A percentile compares a stretch with the other conserved stretches of the same genome.
Conservation (phyloP, 106 monocot genomes). For the Dioscorea zingiberensis region DNA sequence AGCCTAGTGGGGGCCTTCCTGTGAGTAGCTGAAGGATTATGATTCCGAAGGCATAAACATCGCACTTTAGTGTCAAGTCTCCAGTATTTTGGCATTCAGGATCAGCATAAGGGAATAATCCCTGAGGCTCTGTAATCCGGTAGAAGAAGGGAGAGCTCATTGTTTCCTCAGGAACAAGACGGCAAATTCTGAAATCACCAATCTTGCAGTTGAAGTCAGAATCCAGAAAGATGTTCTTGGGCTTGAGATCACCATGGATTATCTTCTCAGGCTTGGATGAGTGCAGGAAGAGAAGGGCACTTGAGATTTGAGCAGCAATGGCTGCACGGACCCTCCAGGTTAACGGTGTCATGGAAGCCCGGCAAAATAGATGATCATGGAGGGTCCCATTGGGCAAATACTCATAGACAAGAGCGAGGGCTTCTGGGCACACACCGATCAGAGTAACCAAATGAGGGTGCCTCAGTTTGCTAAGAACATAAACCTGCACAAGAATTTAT, state of each 20-base stretch:
- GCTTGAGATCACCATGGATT: slow-evolving; percentile 76
- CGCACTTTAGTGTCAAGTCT: slow-evolving; percentile 42
- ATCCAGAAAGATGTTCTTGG: slow-evolving; percentile 62
- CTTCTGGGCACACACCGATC: slow-evolving; percentile 65
- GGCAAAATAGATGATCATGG: slow-evolving; percentile 35
- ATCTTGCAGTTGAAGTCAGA: slow-evolving; percentile 54
- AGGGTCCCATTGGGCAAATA: slow-evolving; percentile 73
- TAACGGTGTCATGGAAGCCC: slow-evolving; percentile 16
- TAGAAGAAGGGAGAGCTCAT: slow-evolving; percentile 18
- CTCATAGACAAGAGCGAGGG: slow-evolving; percentile 61
- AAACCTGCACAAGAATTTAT: slow-evolving; percentile 27
- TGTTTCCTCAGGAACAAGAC: slow-evolving; percentile 27
- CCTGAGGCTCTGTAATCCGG: slow-evolving; percentile 21
- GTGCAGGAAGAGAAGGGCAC: slow-evolving; percentile 67
- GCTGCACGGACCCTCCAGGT: slow-evolving; percentile 48
- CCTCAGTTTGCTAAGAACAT: slow-evolving; percentile 54
- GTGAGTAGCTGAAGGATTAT: slow-evolving; percentile 70
- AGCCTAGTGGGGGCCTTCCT: slow-evolving; percentile 39
- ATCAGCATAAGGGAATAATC: slow-evolving; percentile 41
- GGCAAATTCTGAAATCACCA: slow-evolving; percentile 43
- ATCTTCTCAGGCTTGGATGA: slow-evolving; percentile 59
- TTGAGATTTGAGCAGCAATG: slow-evolving; percentile 46
- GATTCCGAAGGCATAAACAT: slow-evolving; percentile 76
- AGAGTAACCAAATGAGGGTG: slow-evolving; percentile 70
- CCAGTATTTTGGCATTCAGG: slow-evolving; percentile 43